Evolutionary conservation across 2,329 filamentous ascomycete species (phyloP).

Genomic region (Aspergillus awamori): DNA sequence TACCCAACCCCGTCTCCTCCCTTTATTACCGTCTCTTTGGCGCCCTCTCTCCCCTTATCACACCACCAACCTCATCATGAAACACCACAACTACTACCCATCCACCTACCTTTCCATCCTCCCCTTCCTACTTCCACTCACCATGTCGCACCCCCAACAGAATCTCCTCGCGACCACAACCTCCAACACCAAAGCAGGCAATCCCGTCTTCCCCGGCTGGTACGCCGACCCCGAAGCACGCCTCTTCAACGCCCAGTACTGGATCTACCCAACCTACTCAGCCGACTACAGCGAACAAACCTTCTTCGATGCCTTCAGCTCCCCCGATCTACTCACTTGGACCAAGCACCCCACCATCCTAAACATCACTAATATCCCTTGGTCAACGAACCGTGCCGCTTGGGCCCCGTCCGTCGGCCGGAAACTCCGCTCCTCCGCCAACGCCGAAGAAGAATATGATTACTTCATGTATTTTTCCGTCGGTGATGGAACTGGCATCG

Average conservation of each 20-base stretch:
- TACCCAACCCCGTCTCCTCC: background rate
- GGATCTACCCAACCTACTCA: slow-evolving; percentile 55
- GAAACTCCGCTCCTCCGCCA: background rate
- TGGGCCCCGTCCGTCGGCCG: slow-evolving; percentile 54
- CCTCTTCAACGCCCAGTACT: slow-evolving; percentile 51
- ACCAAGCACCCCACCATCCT: slow-evolving; percentile 52
- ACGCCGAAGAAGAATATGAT: slow-evolving; percentile 22
- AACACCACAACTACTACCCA: slow-evolving; percentile 2
- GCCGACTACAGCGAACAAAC: slow-evolving; percentile 51
- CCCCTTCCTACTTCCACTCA: slow-evolving; percentile 1
- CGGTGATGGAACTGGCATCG: slow-evolving; percentile 52
- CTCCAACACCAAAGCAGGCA: slow-evolving; percentile 29
- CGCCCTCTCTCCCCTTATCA: background rate
- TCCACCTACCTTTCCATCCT: slow-evolving; percentile 1
- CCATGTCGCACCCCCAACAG: background rate
- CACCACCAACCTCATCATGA: background rate
- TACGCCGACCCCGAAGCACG: slow-evolving; percentile 57
- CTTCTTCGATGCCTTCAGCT: slow-evolving; percentile 56
- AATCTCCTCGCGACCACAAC: slow-evolving; percentile 5
- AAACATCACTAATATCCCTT: slow-evolving; percentile 43
- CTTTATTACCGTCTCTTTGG: background rate
- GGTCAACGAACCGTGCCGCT: slow-evolving; percentile 49
- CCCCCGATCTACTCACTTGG: slow-evolving; percentile 53
- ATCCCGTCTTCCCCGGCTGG: slow-evolving; percentile 55
- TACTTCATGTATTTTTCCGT: slow-evolving; percentile 58